Base-by-base conservation (phyloP, 169 alveolate species). In the Eimeria praecox region DNA sequence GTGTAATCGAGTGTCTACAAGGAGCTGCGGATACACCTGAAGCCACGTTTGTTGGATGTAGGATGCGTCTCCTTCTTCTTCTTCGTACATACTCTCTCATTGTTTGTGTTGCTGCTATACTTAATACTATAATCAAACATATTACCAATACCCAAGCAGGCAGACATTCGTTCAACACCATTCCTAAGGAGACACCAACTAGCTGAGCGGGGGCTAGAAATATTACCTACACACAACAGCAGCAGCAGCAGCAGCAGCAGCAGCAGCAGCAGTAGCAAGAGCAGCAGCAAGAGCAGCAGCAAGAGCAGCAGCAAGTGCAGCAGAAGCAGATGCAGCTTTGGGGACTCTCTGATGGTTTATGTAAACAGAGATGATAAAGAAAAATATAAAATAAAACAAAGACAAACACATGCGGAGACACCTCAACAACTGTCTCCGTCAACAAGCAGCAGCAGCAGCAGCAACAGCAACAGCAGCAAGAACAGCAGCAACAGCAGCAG, bases 121-220 rank as follows among this genome's bases (percentile, higher is more conserved):
- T 46, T 1, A 92, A 62, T 20, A 92, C 92, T 42, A 56, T 1
- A 20, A 80, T 86, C 56, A 94, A 82, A 30, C 35, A 49, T 38
- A 87, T 38, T n/a, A 87, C 71, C 35, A 94, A 54, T 30, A 87
- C 33, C 96, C 96, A 94, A 20, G 94, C 90, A 6, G 96, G 96
- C 35, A 94, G 95, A 42, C 56, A 42, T 44, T 62, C 59, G 44
- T 69, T 90, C 49, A 94, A 64, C 54, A 94, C 69, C 9, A 90
- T 86, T 20, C 96, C 96, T 10, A 87, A 3, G 42, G 92, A 82
- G 3, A 93, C 94, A 8, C 96, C 96, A n/a, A 80, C 93, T 89
- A 94, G 88, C 95, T 94, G 94, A 90, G 91, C 91, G n/a, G 96
- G 95, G 42, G 95, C 94, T 1, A 94, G 85, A 20, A 94, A 69